Conservation (phyloP, 225 moss, liverwort and hornwort genomes). For the Thuidium tamariscinum region DNA sequence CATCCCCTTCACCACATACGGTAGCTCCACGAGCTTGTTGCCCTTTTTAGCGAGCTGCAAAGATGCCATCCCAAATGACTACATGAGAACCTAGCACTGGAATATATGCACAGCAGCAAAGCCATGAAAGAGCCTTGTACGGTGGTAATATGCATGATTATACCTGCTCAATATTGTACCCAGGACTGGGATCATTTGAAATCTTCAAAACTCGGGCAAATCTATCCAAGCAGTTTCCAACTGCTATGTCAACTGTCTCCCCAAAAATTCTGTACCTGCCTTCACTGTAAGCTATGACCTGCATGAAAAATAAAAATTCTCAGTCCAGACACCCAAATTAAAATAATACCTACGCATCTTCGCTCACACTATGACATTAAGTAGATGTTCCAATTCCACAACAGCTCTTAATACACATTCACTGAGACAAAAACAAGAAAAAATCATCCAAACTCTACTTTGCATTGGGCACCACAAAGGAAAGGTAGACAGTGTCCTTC, state of each 20-base stretch:
- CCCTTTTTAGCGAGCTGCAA: slow-evolving; percentile 77
- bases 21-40: slow-evolving; percentile 62
- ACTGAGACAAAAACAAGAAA: background rate
- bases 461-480: background rate
- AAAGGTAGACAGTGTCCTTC: background rate
- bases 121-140: background rate
- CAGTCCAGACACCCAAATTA: background rate
- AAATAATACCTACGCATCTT: background rate
- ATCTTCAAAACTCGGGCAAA: slow-evolving; percentile 90
- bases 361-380: background rate
- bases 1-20: slow-evolving; percentile 97
- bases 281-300: slow-evolving; percentile 91
- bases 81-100: background rate
- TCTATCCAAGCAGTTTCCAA: slow-evolving; percentile 89
- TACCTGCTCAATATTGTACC: slow-evolving; percentile 95
- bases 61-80: background rate
- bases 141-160: background rate
- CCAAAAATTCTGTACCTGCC: slow-evolving; percentile 88
- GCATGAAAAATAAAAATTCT: background rate
- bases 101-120: background rate
- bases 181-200: slow-evolving; percentile 93
- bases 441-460: background rate
- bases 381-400: background rate
- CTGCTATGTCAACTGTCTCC: slow-evolving; percentile 89
- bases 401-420: background rate